phyloP scores from a whole-genome alignment of 768 basidiomycete species.

The Termitomyces sp. region DNA sequence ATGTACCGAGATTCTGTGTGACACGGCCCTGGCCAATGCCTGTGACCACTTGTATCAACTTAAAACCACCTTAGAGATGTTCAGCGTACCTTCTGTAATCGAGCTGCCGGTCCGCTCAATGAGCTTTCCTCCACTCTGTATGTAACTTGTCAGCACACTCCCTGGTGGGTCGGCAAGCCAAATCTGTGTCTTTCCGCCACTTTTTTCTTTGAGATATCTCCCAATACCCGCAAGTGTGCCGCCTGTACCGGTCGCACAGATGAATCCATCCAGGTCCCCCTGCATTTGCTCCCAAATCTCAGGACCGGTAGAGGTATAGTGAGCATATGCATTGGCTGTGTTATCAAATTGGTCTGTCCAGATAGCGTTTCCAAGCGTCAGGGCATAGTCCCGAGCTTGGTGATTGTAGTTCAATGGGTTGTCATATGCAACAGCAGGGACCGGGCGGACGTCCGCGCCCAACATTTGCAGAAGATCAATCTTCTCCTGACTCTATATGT shows the following conservation, averaged over 20 bases:
- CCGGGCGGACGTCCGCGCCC: constrained; percentile 93
- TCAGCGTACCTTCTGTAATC: constrained; percentile 76
- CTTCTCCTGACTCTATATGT: constrained; percentile 88
- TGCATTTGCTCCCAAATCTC: constrained; percentile 92
- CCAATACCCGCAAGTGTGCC: constrained; percentile 92
- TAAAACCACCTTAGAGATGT: not conserved
- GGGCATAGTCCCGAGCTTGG: constrained; percentile 87
- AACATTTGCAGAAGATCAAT: constrained; percentile 97
- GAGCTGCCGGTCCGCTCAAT: constrained; percentile 78
- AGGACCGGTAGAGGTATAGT: constrained; percentile 89
- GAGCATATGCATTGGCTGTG: constrained; percentile 81
- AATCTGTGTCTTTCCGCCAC: constrained; percentile 69
- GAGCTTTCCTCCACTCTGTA: constrained; percentile 75
- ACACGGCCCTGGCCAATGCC: constrained; percentile 97
- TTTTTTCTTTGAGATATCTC: constrained; percentile 78
- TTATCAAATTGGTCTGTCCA: constrained; percentile 99
- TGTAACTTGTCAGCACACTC: constrained; percentile 80
- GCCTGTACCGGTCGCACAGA: constrained; percentile 93
- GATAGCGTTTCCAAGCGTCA: constrained; percentile 67
- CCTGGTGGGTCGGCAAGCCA: constrained; percentile 98
- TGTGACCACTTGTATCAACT: constrained; percentile 21
- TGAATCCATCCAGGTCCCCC: constrained; percentile 82
- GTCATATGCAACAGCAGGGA: constrained; percentile 95
- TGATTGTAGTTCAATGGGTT: constrained; percentile 97
- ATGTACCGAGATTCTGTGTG: constrained; percentile 83